A percentile compares a stretch with the other conserved stretches of the same genome.
Conservation (phyloP, 495 filamentous ascomycete species). For the Podospora sp. region DNA sequence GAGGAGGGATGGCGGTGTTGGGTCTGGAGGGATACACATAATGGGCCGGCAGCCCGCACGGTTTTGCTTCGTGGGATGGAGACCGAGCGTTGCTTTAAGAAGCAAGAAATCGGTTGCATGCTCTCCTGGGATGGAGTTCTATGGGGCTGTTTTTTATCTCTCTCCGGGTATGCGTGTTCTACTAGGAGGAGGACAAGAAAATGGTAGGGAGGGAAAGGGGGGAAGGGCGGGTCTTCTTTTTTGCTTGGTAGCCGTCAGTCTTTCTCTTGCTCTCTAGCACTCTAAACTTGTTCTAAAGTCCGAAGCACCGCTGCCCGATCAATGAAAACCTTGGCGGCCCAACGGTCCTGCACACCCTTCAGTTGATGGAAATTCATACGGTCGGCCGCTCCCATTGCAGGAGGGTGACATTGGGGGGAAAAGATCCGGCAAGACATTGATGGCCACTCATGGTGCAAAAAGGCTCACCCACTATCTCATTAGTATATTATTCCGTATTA, state of each 20-base stretch:
- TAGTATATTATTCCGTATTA: constrained; percentile 10
- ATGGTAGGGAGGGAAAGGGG: background rate
- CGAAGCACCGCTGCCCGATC: background rate
- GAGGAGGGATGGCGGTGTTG: background rate
- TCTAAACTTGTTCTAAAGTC: background rate
- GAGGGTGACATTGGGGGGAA: constrained; percentile 1
- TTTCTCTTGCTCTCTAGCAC: background rate
- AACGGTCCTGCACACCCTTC: background rate
- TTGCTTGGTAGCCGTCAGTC: background rate
- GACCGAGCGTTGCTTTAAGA: background rate
- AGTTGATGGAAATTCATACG: background rate
- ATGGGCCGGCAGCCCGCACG: background rate
- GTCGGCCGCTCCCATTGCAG: background rate
- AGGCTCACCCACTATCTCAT: background rate
- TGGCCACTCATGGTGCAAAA: background rate
- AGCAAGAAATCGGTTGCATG: background rate
- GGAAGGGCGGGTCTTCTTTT: constrained; percentile 1
- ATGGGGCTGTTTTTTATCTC: background rate
- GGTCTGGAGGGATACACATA: background rate
- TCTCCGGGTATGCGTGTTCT: background rate
- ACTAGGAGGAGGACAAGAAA: background rate
- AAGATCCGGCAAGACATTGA: background rate
- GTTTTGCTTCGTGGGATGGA: background rate
- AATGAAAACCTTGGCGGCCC: background rate
- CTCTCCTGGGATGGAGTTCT: background rate